These are phyloP conservation scores for Boletus sensibilis DNA, from an alignment of 768 basidiomycete species.

Conservation along the genomic window DNA sequence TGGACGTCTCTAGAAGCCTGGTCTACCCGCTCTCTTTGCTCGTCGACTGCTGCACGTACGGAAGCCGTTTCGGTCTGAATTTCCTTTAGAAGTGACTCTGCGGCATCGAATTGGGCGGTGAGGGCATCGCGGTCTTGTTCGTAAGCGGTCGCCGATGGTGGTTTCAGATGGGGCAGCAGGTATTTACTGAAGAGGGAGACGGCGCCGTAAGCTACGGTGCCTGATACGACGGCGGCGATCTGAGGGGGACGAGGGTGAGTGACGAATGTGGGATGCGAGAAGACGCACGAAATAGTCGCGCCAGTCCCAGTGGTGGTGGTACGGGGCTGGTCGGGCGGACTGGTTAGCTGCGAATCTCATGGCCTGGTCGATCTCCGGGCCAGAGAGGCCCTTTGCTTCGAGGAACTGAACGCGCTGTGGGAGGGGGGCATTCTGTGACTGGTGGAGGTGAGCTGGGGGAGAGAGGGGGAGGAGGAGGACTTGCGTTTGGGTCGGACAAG, in stretches of 20 bases:
- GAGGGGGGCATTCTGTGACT: conserved; percentile 78
- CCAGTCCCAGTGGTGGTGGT: conserved; percentile 79
- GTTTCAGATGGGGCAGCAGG: conserved; percentile 84
- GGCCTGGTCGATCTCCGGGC: conserved; percentile 82
- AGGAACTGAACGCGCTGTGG: conserved; percentile 89
- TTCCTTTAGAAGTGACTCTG: conserved; percentile 75
- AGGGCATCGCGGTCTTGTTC: conserved; percentile 84
- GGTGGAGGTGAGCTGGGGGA: conserved; percentile 13
- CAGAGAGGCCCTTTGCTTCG: conserved; percentile 89
- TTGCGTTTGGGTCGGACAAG: conserved; percentile 79
- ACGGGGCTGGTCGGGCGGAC: conserved; percentile 35
- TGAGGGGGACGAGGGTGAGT: conserved; percentile 36
- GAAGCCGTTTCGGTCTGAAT: conserved; percentile 76
- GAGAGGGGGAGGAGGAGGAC: conserved; percentile 5
- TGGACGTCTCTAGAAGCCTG: conserved; percentile 72
- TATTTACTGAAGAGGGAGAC: conserved; percentile 87
- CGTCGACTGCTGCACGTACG: conserved; percentile 69
- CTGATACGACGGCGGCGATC: conserved; percentile 93
- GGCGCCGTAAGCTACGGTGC: conserved; percentile 78
- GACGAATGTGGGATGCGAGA: neutral
- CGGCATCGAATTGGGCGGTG: conserved; percentile 86
- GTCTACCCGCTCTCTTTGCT: conserved; percentile 72
- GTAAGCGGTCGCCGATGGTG: conserved; percentile 85
- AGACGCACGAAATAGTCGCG: conserved; percentile 89
- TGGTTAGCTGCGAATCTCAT: conserved; percentile 57